Percentiles rank a stretch among this genome's conserved stretches.
Evolutionary conservation across 2,329 filamentous ascomycete species (phyloP).

Genomic region (Ophiostoma triangulosporum): DNA sequence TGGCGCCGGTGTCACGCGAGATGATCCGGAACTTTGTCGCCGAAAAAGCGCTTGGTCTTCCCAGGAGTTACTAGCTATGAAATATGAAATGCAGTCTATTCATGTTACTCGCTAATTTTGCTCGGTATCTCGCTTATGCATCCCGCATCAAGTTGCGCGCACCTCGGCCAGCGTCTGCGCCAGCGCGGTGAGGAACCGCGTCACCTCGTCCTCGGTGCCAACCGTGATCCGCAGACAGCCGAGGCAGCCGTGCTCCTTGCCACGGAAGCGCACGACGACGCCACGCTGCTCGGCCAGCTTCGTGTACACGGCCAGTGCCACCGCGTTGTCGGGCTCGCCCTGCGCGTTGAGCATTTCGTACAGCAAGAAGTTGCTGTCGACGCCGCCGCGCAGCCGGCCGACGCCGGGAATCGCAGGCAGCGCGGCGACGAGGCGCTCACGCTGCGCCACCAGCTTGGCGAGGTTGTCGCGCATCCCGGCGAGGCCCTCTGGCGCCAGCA

Average conservation of each 20-base stretch:
- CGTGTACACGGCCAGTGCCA: conserved; percentile 71
- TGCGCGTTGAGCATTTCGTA: conserved; percentile 68
- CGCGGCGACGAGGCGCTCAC: conserved; percentile 60
- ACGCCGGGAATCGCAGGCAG: conserved; percentile 65
- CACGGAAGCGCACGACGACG: conserved; percentile 86
- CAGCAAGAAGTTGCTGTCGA: conserved; percentile 76
- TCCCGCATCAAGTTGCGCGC: conserved; percentile 14
- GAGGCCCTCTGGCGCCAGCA: conserved; percentile 54
- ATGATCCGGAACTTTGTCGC: conserved; percentile 66
- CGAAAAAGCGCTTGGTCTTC: conserved; percentile 53
- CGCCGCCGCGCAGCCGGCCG: conserved; percentile 67
- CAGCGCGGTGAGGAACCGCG: conserved; percentile 60
- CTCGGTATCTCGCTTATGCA: background rate
- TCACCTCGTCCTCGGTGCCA: conserved; percentile 77
- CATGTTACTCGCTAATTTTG: background rate
- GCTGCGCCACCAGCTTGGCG: conserved; percentile 58
- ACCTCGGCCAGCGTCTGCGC: conserved; percentile 34
- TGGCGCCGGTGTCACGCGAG: conserved; percentile 52
- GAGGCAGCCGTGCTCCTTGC: conserved; percentile 78
- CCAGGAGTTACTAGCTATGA: conserved; percentile 48
- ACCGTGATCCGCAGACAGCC: conserved; percentile 87
- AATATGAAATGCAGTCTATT: background rate
- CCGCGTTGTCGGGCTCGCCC: conserved; percentile 64
- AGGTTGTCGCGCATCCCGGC: conserved; percentile 58
- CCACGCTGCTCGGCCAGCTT: conserved; percentile 70